Conservation (phyloP, 2,329 filamentous ascomycete species). For the Gremmenia infestans region DNA sequence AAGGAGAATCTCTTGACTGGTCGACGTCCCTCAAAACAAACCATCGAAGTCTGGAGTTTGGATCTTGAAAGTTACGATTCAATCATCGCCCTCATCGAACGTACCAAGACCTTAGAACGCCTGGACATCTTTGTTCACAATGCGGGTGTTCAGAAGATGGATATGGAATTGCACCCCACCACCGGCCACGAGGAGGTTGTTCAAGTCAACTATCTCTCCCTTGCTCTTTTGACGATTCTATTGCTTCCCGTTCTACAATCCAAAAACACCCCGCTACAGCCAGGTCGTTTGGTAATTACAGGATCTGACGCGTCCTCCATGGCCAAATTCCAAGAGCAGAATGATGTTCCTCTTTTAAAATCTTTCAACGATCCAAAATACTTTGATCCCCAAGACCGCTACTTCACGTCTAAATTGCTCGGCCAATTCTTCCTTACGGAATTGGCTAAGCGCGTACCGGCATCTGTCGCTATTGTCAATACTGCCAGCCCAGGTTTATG, state of each 20-base stretch:
- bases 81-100: slow-evolving; percentile 5
- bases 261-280: not conserved
- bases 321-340: not conserved
- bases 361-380: not conserved
- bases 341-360: not conserved
- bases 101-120: slow-evolving; percentile 2
- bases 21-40: not conserved
- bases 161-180: too few species aligned
- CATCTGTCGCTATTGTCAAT: slow-evolving; percentile 5
- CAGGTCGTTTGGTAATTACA: not conserved
- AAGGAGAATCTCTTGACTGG: slow-evolving; percentile 30
- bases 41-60: slow-evolving; percentile 16
- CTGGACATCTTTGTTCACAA: slow-evolving; percentile 17
- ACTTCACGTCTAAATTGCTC: slow-evolving; percentile 7
- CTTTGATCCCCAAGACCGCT: slow-evolving; percentile 4
- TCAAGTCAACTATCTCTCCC: slow-evolving; percentile 31
- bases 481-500: slow-evolving; percentile 5
- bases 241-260: slow-evolving; percentile 25
- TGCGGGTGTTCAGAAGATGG: not conserved
- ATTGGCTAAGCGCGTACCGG: slow-evolving; percentile 4
- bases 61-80: slow-evolving; percentile 16
- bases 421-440: slow-evolving; percentile 11
- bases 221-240: slow-evolving; percentile 18
- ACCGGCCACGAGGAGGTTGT: slow-evolving; percentile 37
- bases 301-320: not conserved